Evolutionary conservation across 2,329 filamentous ascomycete species (phyloP).

Genomic region (Pyricularia pennisetigena): DNA sequence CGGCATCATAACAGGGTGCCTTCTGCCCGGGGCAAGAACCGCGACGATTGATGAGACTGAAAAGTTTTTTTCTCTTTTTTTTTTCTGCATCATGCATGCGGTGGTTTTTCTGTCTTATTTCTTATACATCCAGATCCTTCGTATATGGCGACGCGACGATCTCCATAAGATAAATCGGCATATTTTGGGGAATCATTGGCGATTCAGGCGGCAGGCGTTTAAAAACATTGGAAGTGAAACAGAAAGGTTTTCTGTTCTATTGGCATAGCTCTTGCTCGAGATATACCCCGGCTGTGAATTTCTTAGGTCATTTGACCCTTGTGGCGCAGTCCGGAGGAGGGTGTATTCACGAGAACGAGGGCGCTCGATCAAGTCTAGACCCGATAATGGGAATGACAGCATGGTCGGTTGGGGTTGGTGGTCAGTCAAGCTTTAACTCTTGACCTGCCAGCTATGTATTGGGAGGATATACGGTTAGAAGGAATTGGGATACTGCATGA

Average conservation of each 20-base stretch:
- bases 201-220: not conserved
- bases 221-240: conserved; percentile 5
- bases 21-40: conserved; percentile 26
- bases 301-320: not conserved
- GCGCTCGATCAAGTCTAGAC: not conserved
- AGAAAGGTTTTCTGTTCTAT: not conserved
- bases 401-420: not conserved
- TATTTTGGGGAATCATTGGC: not conserved
- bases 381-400: not conserved
- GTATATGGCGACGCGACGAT: not conserved
- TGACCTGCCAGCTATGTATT: not conserved
- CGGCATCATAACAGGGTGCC: conserved; percentile 21
- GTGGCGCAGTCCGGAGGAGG: not conserved
- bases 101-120: not conserved
- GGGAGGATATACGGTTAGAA: not conserved
- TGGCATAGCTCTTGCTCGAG: not conserved
- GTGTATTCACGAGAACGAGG: not conserved
- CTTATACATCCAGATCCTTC: not conserved
- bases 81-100: not conserved
- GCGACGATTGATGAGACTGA: conserved; percentile 20
- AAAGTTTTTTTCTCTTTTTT: conserved; percentile 6
- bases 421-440: not conserved
- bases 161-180: not conserved
- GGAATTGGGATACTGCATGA: not conserved
- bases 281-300: not conserved